Evolutionary conservation across 768 basidiomycete species (phyloP), one percentile per base, ranked within the genome.

Genomic region (Rhodosporidiobolus sp.): DNA sequence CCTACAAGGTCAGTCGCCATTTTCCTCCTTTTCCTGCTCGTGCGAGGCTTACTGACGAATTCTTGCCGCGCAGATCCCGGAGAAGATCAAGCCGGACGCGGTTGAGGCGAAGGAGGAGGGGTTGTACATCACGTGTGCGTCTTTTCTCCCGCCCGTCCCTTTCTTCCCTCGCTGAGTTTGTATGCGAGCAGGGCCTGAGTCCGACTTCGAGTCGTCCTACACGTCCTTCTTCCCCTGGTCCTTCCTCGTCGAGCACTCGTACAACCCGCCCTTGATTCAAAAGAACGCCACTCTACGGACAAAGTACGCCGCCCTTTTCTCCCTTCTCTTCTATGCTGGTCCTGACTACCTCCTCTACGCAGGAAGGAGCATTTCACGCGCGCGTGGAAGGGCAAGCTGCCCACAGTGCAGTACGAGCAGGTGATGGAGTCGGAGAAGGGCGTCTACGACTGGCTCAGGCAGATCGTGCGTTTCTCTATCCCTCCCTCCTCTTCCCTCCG

Each of bases 211-310:
- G 43, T 82, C 85, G 61, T 82, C 84, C 2, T 94, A 97, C 79
- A 81, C 85, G n/a, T 94, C 93, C 0, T 75, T 89, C 61, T 97
- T 91, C 78, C 92, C 94, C 0, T 92, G 92, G 89, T 82, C 86
- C 49, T 95, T 93, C 89, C 85, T 97, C 7, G 84, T 85, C 77
- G 79, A 82, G 72, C 87, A 92, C 72, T 88, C 91, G 8, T 95
- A 94, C 79, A 90, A 94, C 78, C 91, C 92, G 16, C 84, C 86
- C 5, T 78, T 81, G 7, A 26, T 70, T 24, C 26, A 45, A 4
- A 34, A 58, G 32, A 48, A 61, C 45, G 38, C 46, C 22, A 0
- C 32, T 8, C 32, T 12, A 22, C 24, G 35, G 48, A 26, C 46
- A 24, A 8, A 34, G 32, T 54, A 46, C 43, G 60, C 22, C 43